Conservation (phyloP, 2,329 filamentous ascomycete species). For the Geosmithia putterillii region DNA sequence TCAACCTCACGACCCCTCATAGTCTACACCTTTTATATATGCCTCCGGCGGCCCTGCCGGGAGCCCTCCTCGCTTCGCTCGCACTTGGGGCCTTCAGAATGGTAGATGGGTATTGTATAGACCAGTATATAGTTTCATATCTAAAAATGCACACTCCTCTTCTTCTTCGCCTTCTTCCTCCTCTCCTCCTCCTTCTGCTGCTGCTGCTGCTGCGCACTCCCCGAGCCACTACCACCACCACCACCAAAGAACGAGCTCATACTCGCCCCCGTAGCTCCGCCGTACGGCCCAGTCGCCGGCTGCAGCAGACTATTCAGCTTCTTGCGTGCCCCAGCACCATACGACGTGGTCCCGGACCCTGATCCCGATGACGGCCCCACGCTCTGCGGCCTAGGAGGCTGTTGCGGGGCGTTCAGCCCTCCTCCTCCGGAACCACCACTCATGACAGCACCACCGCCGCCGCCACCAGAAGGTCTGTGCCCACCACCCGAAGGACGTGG, state of each 20-base stretch:
- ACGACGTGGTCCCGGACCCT: background rate
- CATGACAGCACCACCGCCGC: conserved; percentile 8
- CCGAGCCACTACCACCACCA: conserved; percentile 10
- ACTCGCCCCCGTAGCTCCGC: conserved; percentile 27
- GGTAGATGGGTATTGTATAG: no score
- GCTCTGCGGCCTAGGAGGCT: conserved; percentile 34
- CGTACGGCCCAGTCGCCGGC: conserved; percentile 11
- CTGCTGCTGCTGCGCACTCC: conserved; percentile 20
- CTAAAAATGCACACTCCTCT: conserved; percentile 31
- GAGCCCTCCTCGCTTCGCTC: no score
- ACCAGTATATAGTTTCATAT: no score
- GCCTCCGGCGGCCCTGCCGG: no score
- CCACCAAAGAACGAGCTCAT: conserved; percentile 28
- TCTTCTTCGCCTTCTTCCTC: conserved; percentile 31
- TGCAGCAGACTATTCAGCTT: conserved; percentile 16
- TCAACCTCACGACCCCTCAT: no score
- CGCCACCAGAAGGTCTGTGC: conserved; percentile 3
- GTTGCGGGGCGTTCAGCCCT: conserved; percentile 14
- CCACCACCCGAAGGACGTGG: conserved; percentile 7
- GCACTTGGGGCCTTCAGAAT: no score
- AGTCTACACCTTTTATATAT: no score
- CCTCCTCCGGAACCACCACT: conserved; percentile 5
- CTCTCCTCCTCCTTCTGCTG: conserved; percentile 26
- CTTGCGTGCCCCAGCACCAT: conserved; percentile 6
- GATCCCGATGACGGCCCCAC: conserved; percentile 22